Evolutionary conservation across 1,284 basidiomycete genomes (phyloP).

Genomic region (Sutorius eximius): DNA sequence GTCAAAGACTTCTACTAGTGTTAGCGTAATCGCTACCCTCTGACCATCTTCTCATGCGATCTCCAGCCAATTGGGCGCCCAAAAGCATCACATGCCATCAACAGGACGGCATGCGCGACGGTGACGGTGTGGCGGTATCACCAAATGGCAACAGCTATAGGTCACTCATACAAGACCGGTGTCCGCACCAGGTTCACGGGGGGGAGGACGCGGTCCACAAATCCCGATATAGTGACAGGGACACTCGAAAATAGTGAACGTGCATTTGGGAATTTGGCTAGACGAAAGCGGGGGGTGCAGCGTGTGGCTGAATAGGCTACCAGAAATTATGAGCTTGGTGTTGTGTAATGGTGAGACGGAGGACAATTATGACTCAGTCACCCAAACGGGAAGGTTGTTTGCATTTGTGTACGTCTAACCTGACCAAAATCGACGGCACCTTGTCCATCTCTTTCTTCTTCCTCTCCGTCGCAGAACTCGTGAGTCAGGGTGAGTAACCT

Average conservation of each 20-base stretch:
- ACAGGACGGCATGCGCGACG: conserved; percentile 2
- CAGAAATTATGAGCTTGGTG: background rate
- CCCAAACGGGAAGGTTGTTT: conserved; percentile 15
- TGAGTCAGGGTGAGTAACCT: conserved; percentile 22
- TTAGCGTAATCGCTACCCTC: background rate
- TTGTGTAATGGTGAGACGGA: background rate
- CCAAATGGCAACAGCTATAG: background rate
- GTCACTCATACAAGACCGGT: background rate
- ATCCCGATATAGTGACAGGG: conserved; percentile 6
- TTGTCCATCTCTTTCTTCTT: conserved; percentile 10
- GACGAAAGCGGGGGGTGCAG: background rate
- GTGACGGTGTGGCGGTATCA: conserved; percentile 1
- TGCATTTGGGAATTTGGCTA: background rate
- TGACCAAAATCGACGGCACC: conserved; percentile 9
- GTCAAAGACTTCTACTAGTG: background rate
- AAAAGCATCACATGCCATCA: conserved; percentile 1
- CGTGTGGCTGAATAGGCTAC: background rate
- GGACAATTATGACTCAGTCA: background rate
- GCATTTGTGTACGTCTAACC: conserved; percentile 3
- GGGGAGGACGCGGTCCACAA: conserved; percentile 1
- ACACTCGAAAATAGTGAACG: background rate
- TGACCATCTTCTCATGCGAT: background rate
- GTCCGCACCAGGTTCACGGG: conserved; percentile 1
- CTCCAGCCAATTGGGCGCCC: background rate
- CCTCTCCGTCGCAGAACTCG: background rate